phyloP scores from a whole-genome alignment of 2,329 filamentous ascomycete genomes.

The Anisogramma anomala region DNA sequence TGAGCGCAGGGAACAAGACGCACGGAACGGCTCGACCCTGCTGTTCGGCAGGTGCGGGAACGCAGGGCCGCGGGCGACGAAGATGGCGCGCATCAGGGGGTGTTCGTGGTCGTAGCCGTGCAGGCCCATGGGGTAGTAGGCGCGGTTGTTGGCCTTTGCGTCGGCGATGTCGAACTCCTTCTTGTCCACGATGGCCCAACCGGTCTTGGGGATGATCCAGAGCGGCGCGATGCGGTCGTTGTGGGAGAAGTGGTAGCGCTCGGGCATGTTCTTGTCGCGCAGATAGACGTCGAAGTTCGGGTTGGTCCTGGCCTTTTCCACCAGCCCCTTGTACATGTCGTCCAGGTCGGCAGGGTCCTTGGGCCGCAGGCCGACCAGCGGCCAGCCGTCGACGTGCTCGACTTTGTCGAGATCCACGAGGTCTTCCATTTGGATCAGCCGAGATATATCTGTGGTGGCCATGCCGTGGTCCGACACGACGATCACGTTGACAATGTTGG shows the following conservation, averaged over 20 bases:
- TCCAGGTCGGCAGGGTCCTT: conserved; percentile 57
- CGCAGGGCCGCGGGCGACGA: conserved; percentile 80
- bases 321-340: conserved; percentile 51
- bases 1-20: conserved; percentile 28
- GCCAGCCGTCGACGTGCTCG: conserved; percentile 87
- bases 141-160: conserved; percentile 48
- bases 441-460: conserved; percentile 75
- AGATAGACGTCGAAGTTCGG: conserved; percentile 79
- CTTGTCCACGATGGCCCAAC: conserved; percentile 81
- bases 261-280: conserved; percentile 77
- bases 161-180: conserved; percentile 65
- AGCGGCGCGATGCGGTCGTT: conserved; percentile 86
- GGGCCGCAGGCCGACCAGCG: conserved; percentile 76
- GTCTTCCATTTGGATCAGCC: conserved; percentile 83
- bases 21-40: conserved; percentile 69
- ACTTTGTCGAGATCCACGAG: conserved; percentile 67
- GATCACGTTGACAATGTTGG: conserved; percentile 80
- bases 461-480: conserved; percentile 98
- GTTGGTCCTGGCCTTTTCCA: conserved; percentile 45
- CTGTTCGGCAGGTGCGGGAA: conserved; percentile 81
- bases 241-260: conserved; percentile 78
- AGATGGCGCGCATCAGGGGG: conserved; percentile 91
- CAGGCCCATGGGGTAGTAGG: conserved; percentile 72
- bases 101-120: conserved; percentile 95
- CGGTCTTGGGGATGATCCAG: conserved; percentile 86